Base-by-base conservation (phyloP, 2,329 filamentous ascomycete genomes). In the Sporothrix inflata region DNA sequence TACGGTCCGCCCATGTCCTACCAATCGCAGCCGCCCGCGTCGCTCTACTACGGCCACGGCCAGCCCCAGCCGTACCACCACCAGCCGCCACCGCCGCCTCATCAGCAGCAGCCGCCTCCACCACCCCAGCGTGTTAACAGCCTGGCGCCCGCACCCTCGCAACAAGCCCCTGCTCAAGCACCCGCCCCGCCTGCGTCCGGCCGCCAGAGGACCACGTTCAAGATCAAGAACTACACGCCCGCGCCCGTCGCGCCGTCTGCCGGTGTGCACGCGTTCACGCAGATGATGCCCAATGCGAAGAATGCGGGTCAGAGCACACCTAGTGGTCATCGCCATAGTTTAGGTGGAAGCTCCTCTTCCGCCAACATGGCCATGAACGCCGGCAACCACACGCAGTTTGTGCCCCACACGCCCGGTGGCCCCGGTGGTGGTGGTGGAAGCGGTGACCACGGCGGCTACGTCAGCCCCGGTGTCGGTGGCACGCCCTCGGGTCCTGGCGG, bases 151-250 rank as follows among this genome's bases (percentile, higher is more conserved):
- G 60, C 60, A 1, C 60, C 60, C 57, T 19, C 16, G 27, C 16
- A 19, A 9, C 40, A 42, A 3, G 12, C 8, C 27, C 11, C 72
- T 6, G 34, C 63, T 4, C 57, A 67, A 38, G 70, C 71, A 1
- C 61, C 73, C 8, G 74, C 73, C 8, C 72, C 74, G 14, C 74
- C 74, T 0, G 51, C 72, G 1, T 70, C 71, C 1, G 74, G 74
- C 21, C 74, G 75, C 5, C 74, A 75, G 19, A 76, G 76, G 0
- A 76, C 77, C 0, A 80, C 77, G 66, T 79, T 82, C 71, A 82
- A 79, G 73, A 76, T 82, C 38, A 82, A 81, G 74, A 78, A 79
- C 69, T 79, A 79, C 67, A 77, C 75, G 30, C 75, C 75, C 9
- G 72, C 74, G 16, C 72, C 73, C 12, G 74, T 74, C 14, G 71